Evolutionary conservation across 2,329 filamentous ascomycete species (phyloP), one percentile per base, ranked within the genome.

Genomic region (Aspergillus fischeri): DNA sequence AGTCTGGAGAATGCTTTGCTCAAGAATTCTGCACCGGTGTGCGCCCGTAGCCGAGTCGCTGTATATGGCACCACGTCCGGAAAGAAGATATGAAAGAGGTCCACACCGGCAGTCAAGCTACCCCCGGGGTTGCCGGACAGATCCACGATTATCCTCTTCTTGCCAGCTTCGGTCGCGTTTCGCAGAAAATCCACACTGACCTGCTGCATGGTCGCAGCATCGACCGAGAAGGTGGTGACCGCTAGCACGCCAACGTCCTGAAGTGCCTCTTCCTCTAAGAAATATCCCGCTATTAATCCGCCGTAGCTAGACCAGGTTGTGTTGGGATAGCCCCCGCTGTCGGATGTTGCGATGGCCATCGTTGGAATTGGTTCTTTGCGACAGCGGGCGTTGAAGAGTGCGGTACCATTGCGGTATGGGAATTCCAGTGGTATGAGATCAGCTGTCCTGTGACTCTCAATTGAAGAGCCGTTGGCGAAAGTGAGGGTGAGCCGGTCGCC

Each of bases 141-240:
- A 60, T 90, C 87, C 57, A 90, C 81, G 29, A 90, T 77, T 4
- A 90, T 75, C 67, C 83, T 86, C n/a, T 75, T 82, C 67, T 85
- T 86, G 2, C 78, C 76, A 1, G 74, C 73, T 1, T 53, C 51
- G 14, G 63, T 65, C 53, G 64, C 68, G 38, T 70, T 68, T 6
- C 61, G 55, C 21, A 71, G 38, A 52, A 71, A 71, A 10, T 68
- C 53, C 29, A 29, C 44, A 8, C 24, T 44, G 10, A 48, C 27
- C 20, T 32, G 35, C 10, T 41, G 20, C 7, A 53, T 29, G 28
- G 61, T 58, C 2, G 62, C 60, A 11, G 64, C 38, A 24, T 63
- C 52, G 7, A 63, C 63, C 21, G 67, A 61, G 17, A 65, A 57
- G 17, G 52, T 49, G 17, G 52, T 41, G 28, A 53, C 42, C 9